Base-by-base conservation (phyloP, 306 rosid species). In the Mucuna pruriens region DNA sequence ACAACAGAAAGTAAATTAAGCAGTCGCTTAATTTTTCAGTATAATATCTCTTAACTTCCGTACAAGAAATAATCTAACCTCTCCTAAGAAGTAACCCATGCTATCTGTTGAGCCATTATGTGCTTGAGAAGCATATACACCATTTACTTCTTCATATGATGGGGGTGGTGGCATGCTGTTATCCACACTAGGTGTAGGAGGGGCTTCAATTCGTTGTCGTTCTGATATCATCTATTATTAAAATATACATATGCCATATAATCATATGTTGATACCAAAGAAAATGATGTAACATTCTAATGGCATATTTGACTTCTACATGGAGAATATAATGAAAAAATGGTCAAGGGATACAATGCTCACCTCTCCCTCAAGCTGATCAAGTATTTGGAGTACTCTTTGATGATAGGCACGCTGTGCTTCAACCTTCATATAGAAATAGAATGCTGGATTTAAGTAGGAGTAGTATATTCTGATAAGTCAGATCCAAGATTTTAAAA, bases 331-430 rank as follows among this genome's bases (percentile, higher is more conserved):
- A 73, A 68, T 63, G 61, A 71, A 66, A 38, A 79, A 75, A 80
- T 22, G 44, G 51, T 25, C 45, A 49, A n/a, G 45, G 13, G 63
- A 69, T 17, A 63, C 20, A 34, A 9, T 51, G 71, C 88, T 48
- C 73, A 89, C 99, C 93, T 95, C 98, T 84, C 98, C 97, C 86
- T 93, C 99, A 60, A 95, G 99, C 75, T 88, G 98, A 88, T 95
- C 92, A 29, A 95, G 93, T 80, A 93, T 83, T 83, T 93, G 93
- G 62, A 95, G 94, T 61, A 89, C 91, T 81, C 92, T 90, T 75
- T 93, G 95, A 86, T 95, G 99, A 87, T 91, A 93, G 45, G 87
- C 83, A 20, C 94, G 97, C 87, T 95, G 97, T n/a, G 96, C 89
- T 89, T 95, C 99, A 26, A 95, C 92, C 98, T 95, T 87, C 83